Evolutionary conservation across 192 early-diverging fungal species (phyloP).

Genomic region (Phycomyces blakesleeanus): DNA sequence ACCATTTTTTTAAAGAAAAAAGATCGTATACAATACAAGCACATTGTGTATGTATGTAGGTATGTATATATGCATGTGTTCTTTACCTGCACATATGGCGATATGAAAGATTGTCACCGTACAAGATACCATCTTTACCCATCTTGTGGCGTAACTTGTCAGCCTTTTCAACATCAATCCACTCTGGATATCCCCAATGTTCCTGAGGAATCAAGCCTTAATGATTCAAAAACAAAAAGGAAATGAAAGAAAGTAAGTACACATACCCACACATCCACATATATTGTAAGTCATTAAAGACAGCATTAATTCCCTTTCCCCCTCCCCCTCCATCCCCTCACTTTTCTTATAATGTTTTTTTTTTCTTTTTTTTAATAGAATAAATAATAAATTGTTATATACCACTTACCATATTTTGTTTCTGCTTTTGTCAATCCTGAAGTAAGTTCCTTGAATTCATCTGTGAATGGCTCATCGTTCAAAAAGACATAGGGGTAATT

Average conservation of each 20-base stretch:
- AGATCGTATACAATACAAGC: too few relatives aligned
- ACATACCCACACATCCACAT: too few relatives aligned
- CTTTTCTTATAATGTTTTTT: not conserved
- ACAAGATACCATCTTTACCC: conserved; percentile 53
- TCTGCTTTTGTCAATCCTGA: conserved; percentile 53
- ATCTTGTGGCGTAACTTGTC: conserved; percentile 47
- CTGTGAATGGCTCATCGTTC: conserved; percentile 72
- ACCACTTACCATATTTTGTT: conserved; percentile 53
- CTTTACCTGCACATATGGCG: conserved; percentile 64
- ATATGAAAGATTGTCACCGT: conserved; percentile 58
- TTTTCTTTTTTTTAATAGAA: too few relatives aligned
- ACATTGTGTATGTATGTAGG: not conserved
- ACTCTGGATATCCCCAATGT: conserved; percentile 63
- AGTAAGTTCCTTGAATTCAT: conserved; percentile 61
- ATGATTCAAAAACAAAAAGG: conserved; percentile 12
- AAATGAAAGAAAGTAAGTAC: conserved; percentile 3
- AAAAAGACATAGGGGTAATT: conserved; percentile 87
- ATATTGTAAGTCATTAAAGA: too few relatives aligned
- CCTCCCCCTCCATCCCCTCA: too few relatives aligned
- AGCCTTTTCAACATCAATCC: conserved; percentile 57
- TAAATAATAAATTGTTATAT: not conserved
- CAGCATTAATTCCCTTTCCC: too few relatives aligned
- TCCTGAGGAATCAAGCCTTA: conserved; percentile 53
- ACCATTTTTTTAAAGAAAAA: too few relatives aligned
- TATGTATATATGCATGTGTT: not conserved